Percentiles rank a stretch among this genome's conserved stretches.
Conservation (phyloP, 2,329 filamentous ascomycete species). For the Ophiocordyceps camponoti-leonardi region DNA sequence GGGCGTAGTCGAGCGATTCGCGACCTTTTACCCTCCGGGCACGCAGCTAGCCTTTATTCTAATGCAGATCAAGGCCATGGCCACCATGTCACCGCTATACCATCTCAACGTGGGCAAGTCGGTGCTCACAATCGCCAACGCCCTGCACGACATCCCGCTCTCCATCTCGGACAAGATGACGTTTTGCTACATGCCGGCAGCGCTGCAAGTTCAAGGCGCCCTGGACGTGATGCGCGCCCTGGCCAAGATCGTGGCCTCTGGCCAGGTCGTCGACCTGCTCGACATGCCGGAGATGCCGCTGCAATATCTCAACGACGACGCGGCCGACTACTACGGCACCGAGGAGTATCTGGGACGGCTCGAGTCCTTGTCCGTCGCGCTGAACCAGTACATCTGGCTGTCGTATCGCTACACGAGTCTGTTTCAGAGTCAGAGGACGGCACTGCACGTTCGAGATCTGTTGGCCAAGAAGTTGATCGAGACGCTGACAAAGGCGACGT, state of each 20-base stretch:
- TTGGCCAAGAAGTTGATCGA: constrained; percentile 56
- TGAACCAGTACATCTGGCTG: constrained; percentile 85
- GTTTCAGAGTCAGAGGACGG: constrained; percentile 58
- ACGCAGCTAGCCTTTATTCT: constrained; percentile 77
- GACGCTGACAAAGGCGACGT: constrained; percentile 30
- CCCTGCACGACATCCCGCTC: constrained; percentile 56
- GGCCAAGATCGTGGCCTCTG: constrained; percentile 51
- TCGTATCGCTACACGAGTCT: constrained; percentile 75
- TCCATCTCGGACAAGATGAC: constrained; percentile 57
- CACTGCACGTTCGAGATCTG: constrained; percentile 60
- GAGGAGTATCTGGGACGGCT: constrained; percentile 45
- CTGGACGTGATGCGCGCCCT: constrained; percentile 40
- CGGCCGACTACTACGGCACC: constrained; percentile 16
- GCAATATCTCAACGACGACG: constrained; percentile 48
- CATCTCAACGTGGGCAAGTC: constrained; percentile 43
- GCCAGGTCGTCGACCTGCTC: constrained; percentile 49
- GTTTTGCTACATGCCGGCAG: constrained; percentile 55
- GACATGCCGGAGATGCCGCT: constrained; percentile 56
- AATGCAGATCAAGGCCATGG: constrained; percentile 54
- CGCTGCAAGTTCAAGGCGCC: constrained; percentile 31
- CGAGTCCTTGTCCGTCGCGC: constrained; percentile 62
- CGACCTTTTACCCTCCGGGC: constrained; percentile 61
- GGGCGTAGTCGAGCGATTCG: constrained; percentile 55
- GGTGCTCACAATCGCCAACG: constrained; percentile 49
- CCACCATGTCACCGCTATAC: constrained; percentile 46